phyloP scores from a whole-genome alignment of 352 stramenopile species.

The Phytophthora cactorum region DNA sequence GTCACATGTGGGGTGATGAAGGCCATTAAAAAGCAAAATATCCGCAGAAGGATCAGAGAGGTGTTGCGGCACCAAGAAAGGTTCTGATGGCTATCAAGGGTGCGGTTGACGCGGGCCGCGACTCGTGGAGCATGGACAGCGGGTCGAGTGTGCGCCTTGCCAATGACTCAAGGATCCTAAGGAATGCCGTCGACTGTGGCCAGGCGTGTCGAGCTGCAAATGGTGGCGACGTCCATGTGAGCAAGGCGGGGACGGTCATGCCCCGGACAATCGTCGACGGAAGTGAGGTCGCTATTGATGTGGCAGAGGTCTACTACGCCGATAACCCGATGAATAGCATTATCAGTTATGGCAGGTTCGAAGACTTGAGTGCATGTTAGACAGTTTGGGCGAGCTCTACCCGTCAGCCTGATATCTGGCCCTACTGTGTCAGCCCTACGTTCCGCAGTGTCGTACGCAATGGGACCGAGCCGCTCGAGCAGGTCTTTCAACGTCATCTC shows the following conservation, averaged over 20 bases:
- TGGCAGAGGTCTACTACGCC: background rate
- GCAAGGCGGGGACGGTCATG: background rate
- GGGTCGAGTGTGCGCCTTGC: background rate
- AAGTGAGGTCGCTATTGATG: background rate
- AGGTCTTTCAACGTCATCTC: background rate
- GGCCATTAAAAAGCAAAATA: too few relatives aligned
- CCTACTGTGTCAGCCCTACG: background rate
- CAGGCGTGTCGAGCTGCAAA: background rate
- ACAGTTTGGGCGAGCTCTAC: background rate
- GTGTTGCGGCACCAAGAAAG: too few relatives aligned
- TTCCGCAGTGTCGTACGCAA: slow-evolving; percentile 14
- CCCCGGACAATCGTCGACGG: background rate
- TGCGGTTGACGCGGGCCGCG: too few relatives aligned
- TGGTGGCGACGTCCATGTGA: background rate
- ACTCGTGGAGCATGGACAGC: background rate
- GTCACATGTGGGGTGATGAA: too few relatives aligned
- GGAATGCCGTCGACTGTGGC: background rate
- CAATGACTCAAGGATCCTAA: background rate
- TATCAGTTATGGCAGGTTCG: background rate
- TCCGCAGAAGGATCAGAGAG: too few relatives aligned
- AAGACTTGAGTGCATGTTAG: background rate
- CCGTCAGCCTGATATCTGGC: slow-evolving; percentile 1
- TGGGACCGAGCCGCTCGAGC: background rate
- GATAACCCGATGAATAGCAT: background rate
- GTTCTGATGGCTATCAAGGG: too few relatives aligned